Evolutionary conservation across 179 eudicot genomes (phyloP).

Genomic region (Beta corolliflora): DNA sequence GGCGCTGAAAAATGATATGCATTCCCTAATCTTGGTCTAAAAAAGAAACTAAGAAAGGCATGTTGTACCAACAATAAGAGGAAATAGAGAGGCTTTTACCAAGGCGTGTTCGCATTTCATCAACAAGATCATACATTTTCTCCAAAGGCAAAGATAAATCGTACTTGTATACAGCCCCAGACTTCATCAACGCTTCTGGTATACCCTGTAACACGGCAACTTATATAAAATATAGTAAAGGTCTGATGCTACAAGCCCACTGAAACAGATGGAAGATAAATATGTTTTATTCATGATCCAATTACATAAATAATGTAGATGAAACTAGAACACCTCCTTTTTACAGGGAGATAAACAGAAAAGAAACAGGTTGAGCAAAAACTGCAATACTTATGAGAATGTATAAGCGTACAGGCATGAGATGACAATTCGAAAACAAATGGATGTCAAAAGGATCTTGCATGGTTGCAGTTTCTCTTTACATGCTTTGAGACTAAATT

Average conservation of each 20-base stretch:
- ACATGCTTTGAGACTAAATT: background rate
- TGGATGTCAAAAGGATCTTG: background rate
- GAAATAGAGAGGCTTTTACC: conserved; percentile 48
- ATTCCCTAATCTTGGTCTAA: background rate
- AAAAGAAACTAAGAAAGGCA: background rate
- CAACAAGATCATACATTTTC: conserved; percentile 92
- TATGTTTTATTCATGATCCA: background rate
- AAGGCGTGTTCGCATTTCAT: conserved; percentile 81
- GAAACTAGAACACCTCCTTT: background rate
- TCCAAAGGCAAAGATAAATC: conserved; percentile 92
- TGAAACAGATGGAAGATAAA: background rate
- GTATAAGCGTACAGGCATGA: background rate
- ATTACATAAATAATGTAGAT: background rate
- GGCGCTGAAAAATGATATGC: background rate
- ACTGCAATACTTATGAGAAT: background rate
- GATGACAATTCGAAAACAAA: background rate
- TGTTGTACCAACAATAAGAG: background rate
- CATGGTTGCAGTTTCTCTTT: background rate
- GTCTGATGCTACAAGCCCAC: background rate
- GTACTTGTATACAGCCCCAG: conserved; percentile 94
- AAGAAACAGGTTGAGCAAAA: background rate
- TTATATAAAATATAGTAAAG: background rate
- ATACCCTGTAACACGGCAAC: conserved; percentile 54
- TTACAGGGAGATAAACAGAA: background rate
- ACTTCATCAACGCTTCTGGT: conserved; percentile 90